phyloP scores from a whole-genome alignment of 495 filamentous ascomycete genomes.

The Lophiostoma macrostomum region DNA sequence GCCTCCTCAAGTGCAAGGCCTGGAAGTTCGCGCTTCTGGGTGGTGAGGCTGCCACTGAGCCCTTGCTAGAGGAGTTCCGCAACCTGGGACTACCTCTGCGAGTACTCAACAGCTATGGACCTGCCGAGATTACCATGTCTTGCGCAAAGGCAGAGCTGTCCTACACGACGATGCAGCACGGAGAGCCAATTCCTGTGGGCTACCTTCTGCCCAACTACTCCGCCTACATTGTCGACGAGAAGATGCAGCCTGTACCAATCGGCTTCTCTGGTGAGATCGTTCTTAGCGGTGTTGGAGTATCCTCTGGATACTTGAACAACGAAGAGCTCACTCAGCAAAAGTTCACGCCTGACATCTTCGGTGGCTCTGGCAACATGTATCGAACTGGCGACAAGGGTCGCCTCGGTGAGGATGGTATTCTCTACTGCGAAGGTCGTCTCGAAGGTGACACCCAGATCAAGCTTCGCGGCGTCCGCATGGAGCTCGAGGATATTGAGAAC shows the following conservation, averaged over 20 bases:
- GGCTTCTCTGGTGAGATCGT: constrained; percentile 8
- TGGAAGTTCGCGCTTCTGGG: constrained; percentile 3
- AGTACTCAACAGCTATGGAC: constrained; percentile 12
- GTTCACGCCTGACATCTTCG: neutral
- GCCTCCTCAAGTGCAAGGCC: neutral
- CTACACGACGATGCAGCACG: neutral
- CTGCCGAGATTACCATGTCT: constrained; percentile 6
- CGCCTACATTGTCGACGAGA: neutral
- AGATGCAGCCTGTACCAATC: neutral
- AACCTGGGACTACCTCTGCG: neutral
- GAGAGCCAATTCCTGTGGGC: neutral
- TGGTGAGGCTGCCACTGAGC: neutral
- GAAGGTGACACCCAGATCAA: neutral
- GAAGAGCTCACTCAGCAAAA: neutral
- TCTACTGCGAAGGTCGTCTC: neutral
- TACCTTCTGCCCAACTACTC: neutral
- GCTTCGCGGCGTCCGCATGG: neutral
- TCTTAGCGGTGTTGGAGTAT: neutral
- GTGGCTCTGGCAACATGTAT: neutral
- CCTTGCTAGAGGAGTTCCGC: neutral
- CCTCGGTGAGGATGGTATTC: neutral
- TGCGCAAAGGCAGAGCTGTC: neutral
- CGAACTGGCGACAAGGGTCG: constrained; percentile 1
- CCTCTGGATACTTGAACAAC: neutral
- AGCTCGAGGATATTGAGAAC: constrained; percentile 7